Evolutionary conservation across 148 eudicot genomes (phyloP), one percentile per base, ranked within the genome.

Genomic region (Rhododendron henanense): DNA sequence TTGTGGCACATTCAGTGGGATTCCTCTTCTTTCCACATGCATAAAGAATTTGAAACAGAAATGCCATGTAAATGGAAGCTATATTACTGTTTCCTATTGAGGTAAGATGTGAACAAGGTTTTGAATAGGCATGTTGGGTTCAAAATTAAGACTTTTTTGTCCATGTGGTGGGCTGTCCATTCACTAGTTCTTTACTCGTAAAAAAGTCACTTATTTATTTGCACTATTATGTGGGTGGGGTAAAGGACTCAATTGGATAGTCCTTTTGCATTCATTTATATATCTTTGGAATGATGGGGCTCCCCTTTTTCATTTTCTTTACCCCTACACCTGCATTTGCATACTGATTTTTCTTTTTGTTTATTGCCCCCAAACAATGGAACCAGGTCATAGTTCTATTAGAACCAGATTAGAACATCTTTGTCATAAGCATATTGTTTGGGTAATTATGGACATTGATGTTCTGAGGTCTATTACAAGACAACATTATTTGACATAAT

Each of bases 401-500:
- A 33, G 35, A 59, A 61, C 57, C 83, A 78, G 45, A 25, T 48
- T 41, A 41, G 76, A 78, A 78, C 37, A 51, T 51, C 81, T 75
- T 84, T 75, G 35, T 59, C 76, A 37, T 59, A 61, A 10, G 57
- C 25, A 16, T 44, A 78, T 59, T 59, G 23, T 57, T 59, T 37
- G 28, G 45, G 83, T 82, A 48, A 87, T 87, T 87, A 89, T 87
- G 82, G 75, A 81, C 78, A 45, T 84, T 89, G 81, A 87, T 89
- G 75, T 61, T 82, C 69, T 69, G 83, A 19, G 75, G 81, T 84
- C n/a, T 84, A 82, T 61, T 35, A 31, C 50, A 39, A 67, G 84
- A 84, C 81, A 88, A 31, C 88, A 89, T 87, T 85, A 85, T 89
- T 79, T 6, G 55, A 37, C 47, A 89, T 88, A 81, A 86, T 87